Conservation (phyloP, 192 early-diverging fungal species). For the Chytriomyces sp. region DNA sequence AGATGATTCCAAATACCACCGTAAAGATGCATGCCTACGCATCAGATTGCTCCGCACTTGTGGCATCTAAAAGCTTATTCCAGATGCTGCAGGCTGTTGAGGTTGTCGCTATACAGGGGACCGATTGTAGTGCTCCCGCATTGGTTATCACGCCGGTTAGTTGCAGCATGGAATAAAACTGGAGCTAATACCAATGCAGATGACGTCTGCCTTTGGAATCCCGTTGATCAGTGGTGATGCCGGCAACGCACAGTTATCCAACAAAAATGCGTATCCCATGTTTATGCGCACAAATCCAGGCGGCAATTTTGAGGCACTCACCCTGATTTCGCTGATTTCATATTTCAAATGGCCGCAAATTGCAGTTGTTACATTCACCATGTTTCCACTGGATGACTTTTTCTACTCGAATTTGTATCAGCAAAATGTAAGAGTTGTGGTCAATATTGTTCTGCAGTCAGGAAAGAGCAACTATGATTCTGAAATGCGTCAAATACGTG, state of each 20-base stretch:
- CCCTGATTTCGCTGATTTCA: neutral
- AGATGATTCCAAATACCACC: neutral
- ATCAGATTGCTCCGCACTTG: neutral
- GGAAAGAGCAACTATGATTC: neutral
- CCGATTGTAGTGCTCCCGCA: constrained; percentile 5
- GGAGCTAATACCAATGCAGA: neutral
- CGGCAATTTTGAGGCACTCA: neutral
- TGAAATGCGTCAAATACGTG: neutral
- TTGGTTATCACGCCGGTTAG: constrained; percentile 1
- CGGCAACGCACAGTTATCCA: neutral
- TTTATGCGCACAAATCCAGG: constrained; percentile 3
- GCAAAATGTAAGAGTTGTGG: neutral
- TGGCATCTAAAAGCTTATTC: neutral
- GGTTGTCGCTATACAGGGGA: neutral
- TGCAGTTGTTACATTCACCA: neutral
- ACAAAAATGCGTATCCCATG: neutral
- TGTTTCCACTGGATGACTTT: neutral
- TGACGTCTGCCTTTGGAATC: constrained; percentile 2
- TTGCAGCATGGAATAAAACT: neutral
- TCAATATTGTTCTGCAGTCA: neutral
- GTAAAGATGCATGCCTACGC: neutral
- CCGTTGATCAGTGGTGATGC: neutral
- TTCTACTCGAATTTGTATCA: neutral
- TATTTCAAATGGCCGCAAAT: constrained; percentile 1
- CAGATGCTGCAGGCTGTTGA: neutral